Evolutionary conservation across 192 early-diverging fungal species (phyloP).

Genomic region (Entophlyctis luteolus): DNA sequence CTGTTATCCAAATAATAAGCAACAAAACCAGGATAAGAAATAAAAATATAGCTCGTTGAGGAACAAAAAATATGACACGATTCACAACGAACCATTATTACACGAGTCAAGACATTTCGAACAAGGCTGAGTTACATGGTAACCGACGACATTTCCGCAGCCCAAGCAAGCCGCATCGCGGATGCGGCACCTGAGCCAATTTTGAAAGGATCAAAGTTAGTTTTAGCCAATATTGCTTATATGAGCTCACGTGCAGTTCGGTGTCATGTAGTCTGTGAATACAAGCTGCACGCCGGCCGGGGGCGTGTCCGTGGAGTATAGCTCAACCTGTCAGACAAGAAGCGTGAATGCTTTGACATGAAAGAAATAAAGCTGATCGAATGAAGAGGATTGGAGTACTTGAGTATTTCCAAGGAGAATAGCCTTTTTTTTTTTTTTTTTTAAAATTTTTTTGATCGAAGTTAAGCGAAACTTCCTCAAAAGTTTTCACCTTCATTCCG

Average conservation of each 20-base stretch:
- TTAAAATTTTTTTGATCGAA: background rate
- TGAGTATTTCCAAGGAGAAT: constrained; percentile 55
- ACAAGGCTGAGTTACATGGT: constrained; percentile 59
- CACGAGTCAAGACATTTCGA: constrained; percentile 52
- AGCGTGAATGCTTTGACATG: background rate
- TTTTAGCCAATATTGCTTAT: too few species aligned
- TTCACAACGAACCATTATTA: constrained; percentile 47
- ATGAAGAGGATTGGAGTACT: background rate
- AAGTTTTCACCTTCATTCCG: constrained; percentile 45
- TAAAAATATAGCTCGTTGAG: background rate
- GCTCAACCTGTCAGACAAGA: constrained; percentile 33
- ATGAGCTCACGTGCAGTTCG: constrained; percentile 47
- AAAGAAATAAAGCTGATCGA: background rate
- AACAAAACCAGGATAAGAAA: background rate
- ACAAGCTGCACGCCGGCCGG: constrained; percentile 51
- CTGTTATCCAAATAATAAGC: constrained; percentile 18
- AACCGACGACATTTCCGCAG: constrained; percentile 59
- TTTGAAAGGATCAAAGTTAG: background rate
- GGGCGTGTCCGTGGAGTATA: constrained; percentile 55
- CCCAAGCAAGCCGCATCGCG: constrained; percentile 52
- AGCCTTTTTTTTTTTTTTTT: constrained; percentile 21
- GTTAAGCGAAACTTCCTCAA: background rate
- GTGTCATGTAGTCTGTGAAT: constrained; percentile 51
- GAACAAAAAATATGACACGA: background rate
- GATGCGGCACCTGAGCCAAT: constrained; percentile 40